Evolutionary conservation across 169 alveolate genomes (phyloP), one percentile per base, ranked within the genome.

Genomic region (Plasmodium berghei): DNA sequence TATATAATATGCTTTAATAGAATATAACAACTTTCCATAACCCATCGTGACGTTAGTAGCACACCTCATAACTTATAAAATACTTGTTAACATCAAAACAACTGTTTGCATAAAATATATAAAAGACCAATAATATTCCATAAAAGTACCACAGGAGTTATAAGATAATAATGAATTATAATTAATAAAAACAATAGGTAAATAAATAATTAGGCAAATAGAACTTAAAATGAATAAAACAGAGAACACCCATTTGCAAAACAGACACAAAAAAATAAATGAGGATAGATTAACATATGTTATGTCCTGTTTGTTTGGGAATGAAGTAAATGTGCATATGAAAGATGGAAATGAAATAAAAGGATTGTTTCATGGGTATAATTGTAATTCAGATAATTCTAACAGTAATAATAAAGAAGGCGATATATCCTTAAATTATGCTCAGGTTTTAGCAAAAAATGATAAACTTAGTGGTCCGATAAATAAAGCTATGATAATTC

Each of bases 291-390:
- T 77, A 56, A 67, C 83, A 22, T 66, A 64, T 70, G 89, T 77
- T 16, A 77, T 77, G 89, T 10, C 72, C 24, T 77, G 80, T 8
- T 58, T 77, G 28, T n/a, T 77, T 16, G 89, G 89, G 20, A 77
- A 66, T 52, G 89, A 77, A 77, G 89, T 77, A 24, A 66, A 59
- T 56, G 74, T 77, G 10, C 59, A 77, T 77, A 77, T 77, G 89
- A 77, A 77, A 59, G 89, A 77, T 77, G 89, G 89, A 18, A 77
- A 77, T 10, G 89, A 77, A 55, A 69, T 77, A 2, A 77, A 34
- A 45, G 89, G 89, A 5, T 40, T 77, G 26, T 77, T 77, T 66
- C 89, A 77, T 55, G 77, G 80, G 12, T 77, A 77, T 77, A 77
- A 77, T 77, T 77, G 67, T 77, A 77, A 77, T 77, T 63, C 16